phyloP scores from a whole-genome alignment of 306 rosid species.

The Lagenaria siceraria region DNA sequence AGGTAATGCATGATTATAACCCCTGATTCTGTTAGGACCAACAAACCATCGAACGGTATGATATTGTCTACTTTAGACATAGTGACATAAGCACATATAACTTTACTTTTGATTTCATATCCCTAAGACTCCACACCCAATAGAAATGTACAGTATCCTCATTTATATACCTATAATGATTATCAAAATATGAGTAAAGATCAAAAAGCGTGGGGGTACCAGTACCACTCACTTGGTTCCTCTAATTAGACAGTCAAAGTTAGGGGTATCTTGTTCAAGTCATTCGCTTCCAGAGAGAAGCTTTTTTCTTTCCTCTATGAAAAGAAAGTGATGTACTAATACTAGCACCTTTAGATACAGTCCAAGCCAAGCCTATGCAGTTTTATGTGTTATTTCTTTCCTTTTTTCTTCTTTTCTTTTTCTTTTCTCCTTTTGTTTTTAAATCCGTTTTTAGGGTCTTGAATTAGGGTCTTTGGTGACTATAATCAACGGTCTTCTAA shows the following conservation, averaged over 20 bases:
- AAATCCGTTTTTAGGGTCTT: background rate
- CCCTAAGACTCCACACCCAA: too few relatives aligned
- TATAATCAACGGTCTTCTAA: background rate
- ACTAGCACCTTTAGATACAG: background rate
- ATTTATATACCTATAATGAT: background rate
- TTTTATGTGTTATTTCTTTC: background rate
- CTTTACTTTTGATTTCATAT: too few relatives aligned
- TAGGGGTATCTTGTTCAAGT: background rate
- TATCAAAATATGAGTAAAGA: background rate
- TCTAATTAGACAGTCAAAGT: background rate
- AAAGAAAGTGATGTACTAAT: background rate
- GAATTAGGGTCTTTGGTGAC: conserved; percentile 3
- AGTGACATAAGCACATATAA: too few relatives aligned
- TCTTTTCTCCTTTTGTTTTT: too few relatives aligned
- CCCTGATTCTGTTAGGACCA: background rate
- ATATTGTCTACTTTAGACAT: too few relatives aligned
- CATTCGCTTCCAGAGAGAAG: background rate
- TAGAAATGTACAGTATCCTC: too few relatives aligned
- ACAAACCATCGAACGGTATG: too few relatives aligned
- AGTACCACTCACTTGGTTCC: background rate
- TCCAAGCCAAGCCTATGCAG: background rate
- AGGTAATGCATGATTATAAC: background rate
- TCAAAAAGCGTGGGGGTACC: background rate
- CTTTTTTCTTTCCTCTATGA: background rate
- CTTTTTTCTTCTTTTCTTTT: too few relatives aligned